Base-by-base conservation (phyloP, 805 yeast species). In the Kluyveromyces siamensis region DNA sequence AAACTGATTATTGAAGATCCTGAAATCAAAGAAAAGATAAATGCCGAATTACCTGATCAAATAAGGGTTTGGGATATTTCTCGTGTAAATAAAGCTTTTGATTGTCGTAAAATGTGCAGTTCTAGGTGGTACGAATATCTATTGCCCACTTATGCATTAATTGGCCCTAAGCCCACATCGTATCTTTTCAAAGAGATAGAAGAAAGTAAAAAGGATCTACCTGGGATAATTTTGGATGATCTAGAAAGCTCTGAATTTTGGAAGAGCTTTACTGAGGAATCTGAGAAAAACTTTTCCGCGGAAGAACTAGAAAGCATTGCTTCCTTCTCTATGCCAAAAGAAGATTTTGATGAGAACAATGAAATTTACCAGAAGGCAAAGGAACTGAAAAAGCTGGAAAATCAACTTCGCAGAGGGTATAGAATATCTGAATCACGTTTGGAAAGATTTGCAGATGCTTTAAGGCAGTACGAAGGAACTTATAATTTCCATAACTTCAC, bases 101-200 rank as follows among this genome's bases (percentile, higher is more conserved):
- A 93, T 66, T 89, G 97, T 68, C 77, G 98, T 56, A 89, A 87
- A 64, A 79, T 89, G 84, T 93, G 99, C 71, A 83, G 93, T 2
- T 88, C 96, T n/a, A 80, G 99, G 64, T 76, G 95, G 52, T 93
- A 93, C 66, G 99, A 93, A 70, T 93, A 93, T 63, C 69, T 93
- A 58, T 75, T 93, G 62, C 99, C 99, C 40, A 87, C 96, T 0
- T 90, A 88, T 65, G 80, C 96, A 1, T 79, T 93, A 53, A 71
- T 93, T 49, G 93, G 95, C 9, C 97, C 99, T n/a, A 82, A 84
- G 60, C 95, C 95, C 6, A 71, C 73, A 40, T 75, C 89, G 27
- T 72, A 77, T 9, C 71, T 93, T 52, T 84, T 80, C 46, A 73
- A 78, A 51, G 77, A 79, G 58, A 74, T 87, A 42, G 69, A 64